These are phyloP conservation scores for Boletus austroedulis DNA, from an alignment of 1,284 basidiomycete genomes.

Conservation along the genomic window DNA sequence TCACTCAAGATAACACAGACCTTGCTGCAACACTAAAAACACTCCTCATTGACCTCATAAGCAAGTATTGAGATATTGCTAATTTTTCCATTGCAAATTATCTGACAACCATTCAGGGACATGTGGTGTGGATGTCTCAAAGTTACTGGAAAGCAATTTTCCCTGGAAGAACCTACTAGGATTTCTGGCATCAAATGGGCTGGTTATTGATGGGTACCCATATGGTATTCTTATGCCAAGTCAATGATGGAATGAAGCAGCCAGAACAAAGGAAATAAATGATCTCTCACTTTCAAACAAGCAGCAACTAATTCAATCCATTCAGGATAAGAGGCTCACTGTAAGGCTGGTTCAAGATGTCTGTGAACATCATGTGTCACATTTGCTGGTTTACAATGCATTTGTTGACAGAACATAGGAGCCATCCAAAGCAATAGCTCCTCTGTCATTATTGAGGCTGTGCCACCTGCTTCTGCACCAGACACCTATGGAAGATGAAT, in stretches of 20 bases:
- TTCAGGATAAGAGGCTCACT: neutral
- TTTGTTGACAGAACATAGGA: neutral
- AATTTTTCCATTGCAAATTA: too few relatives aligned
- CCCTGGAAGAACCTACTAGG: neutral
- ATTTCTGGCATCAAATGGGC: neutral
- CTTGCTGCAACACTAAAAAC: neutral
- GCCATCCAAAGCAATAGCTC: neutral
- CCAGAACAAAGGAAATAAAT: neutral
- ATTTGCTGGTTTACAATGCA: neutral
- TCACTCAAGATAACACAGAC: too few relatives aligned
- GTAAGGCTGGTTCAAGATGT: neutral
- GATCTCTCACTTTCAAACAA: neutral
- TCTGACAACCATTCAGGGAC: neutral
- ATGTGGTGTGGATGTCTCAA: neutral
- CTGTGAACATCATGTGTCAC: neutral
- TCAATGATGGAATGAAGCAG: neutral
- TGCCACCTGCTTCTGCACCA: neutral
- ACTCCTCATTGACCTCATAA: neutral
- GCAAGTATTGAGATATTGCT: neutral
- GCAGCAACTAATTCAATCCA: neutral
- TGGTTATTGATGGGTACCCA: neutral
- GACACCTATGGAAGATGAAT: neutral
- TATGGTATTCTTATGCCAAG: neutral
- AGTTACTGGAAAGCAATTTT: neutral
- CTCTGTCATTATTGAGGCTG: neutral